Conservation (phyloP, 1,284 basidiomycete genomes). For the Cryptococcus hybrid region DNA sequence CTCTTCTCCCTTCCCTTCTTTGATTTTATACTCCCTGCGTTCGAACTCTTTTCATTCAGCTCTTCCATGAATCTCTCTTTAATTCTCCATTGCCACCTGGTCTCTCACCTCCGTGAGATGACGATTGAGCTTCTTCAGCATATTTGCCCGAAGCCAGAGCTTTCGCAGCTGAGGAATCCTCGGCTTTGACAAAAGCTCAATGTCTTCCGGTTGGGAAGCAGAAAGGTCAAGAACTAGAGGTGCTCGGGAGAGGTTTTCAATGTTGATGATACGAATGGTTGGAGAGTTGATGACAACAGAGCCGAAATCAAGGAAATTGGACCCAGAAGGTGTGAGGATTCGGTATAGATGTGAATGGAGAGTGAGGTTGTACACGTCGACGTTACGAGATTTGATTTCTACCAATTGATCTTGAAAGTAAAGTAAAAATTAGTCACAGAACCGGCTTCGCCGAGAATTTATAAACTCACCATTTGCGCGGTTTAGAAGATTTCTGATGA, state of each 20-base stretch:
- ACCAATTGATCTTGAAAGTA: conserved; percentile 46
- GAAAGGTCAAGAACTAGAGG: conserved; percentile 51
- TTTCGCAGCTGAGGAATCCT: conserved; percentile 25
- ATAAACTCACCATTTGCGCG: conserved; percentile 32
- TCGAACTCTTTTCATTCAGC: conserved; percentile 41
- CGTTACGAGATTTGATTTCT: conserved; percentile 53
- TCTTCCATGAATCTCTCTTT: conserved; percentile 55
- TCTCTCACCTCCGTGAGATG: background rate
- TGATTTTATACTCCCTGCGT: conserved; percentile 11
- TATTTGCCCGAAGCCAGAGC: background rate
- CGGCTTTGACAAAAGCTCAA: conserved; percentile 50
- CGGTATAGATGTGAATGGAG: conserved; percentile 56
- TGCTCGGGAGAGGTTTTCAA: conserved; percentile 50
- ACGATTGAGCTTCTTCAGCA: background rate
- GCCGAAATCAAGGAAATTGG: conserved; percentile 56
- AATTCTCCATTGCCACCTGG: conserved; percentile 30
- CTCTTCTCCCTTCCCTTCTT: conserved; percentile 23
- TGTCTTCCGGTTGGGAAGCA: conserved; percentile 54
- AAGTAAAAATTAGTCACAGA: conserved; percentile 2
- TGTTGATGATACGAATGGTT: conserved; percentile 51
- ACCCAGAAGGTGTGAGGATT: conserved; percentile 54
- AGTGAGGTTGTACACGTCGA: conserved; percentile 54
- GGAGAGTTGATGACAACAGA: conserved; percentile 54
- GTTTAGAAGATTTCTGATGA: conserved; percentile 48
- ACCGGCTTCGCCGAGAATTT: background rate